A percentile compares a stretch with the other conserved stretches of the same genome.
Evolutionary conservation across 2,329 filamentous ascomycete genomes (phyloP).

Genomic region (Fusarium buxicola): DNA sequence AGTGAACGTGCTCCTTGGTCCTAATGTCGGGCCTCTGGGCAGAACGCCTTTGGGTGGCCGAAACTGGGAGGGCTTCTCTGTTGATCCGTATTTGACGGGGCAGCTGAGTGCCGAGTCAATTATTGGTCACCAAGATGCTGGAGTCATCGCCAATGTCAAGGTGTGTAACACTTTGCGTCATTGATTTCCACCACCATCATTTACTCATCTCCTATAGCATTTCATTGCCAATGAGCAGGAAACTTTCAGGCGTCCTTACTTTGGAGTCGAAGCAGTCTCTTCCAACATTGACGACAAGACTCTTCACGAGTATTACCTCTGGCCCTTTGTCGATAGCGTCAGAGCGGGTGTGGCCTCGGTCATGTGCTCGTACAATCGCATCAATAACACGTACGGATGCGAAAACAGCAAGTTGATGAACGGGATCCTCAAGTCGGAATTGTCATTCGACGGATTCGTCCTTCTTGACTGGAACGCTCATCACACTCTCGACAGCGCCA

Average conservation of each 20-base stretch:
- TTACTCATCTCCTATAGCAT: constrained; percentile 52
- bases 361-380: constrained; percentile 78
- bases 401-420: constrained; percentile 78
- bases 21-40: constrained; percentile 77
- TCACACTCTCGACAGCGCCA: constrained; percentile 66
- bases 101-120: constrained; percentile 78
- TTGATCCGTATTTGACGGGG: constrained; percentile 78
- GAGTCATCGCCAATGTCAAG: constrained; percentile 82
- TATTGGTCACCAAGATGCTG: constrained; percentile 79
- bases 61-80: constrained; percentile 81
- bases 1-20: constrained; percentile 77
- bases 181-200: accelerated
- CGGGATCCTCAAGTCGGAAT: constrained; percentile 71
- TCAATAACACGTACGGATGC: constrained; percentile 80
- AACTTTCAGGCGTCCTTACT: constrained; percentile 56
- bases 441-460: constrained; percentile 76
- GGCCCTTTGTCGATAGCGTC: constrained; percentile 73
- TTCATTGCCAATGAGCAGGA: constrained; percentile 73
- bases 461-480: constrained; percentile 77
- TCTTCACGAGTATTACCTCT: constrained; percentile 73
- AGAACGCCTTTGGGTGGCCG: constrained; percentile 77
- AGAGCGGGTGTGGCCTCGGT: constrained; percentile 66
- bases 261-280: constrained; percentile 63
- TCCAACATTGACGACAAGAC: constrained; percentile 74
- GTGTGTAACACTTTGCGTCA: constrained; percentile 36